These are phyloP conservation scores for Penicillium digitatum DNA, from an alignment of 2,329 filamentous ascomycete genomes.

Conservation along the genomic window DNA sequence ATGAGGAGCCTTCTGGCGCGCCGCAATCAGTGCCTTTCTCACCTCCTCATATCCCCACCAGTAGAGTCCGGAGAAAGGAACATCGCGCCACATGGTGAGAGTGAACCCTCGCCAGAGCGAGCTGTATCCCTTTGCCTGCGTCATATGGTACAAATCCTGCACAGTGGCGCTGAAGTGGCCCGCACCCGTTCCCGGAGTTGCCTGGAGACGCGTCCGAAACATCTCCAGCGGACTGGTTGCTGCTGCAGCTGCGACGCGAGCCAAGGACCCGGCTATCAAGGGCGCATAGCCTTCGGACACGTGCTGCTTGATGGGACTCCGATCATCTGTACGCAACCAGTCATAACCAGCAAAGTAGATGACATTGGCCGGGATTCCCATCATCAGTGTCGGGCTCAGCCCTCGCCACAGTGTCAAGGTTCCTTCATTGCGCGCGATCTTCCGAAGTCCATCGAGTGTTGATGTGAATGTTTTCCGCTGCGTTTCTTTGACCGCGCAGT, in stretches of 20 bases:
- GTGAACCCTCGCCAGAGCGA: slow-evolving; percentile 88
- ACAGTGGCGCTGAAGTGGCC: slow-evolving; percentile 77
- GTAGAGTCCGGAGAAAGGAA: slow-evolving; percentile 94
- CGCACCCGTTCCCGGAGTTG: slow-evolving; percentile 56
- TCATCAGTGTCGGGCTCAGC: slow-evolving; percentile 85
- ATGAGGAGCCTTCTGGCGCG: slow-evolving; percentile 51
- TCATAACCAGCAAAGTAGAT: slow-evolving; percentile 99
- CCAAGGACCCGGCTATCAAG: slow-evolving; percentile 71
- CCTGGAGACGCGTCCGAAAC: slow-evolving; percentile 88
- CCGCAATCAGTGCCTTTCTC: slow-evolving; percentile 65
- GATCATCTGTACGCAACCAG: slow-evolving; percentile 72
- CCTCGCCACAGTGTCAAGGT: slow-evolving; percentile 84
- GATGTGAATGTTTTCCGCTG: slow-evolving; percentile 81
- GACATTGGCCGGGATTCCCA: slow-evolving; percentile 92
- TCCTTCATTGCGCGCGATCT: slow-evolving; percentile 93
- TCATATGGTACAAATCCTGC: slow-evolving; percentile 72
- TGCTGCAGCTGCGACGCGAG: slow-evolving; percentile 74
- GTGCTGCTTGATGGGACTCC: slow-evolving; percentile 65
- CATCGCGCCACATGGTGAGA: slow-evolving; percentile 91
- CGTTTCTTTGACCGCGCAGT: slow-evolving; percentile 84
- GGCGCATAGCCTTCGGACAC: slow-evolving; percentile 70
- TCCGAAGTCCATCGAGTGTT: slow-evolving; percentile 84
- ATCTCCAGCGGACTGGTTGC: slow-evolving; percentile 89
- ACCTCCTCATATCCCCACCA: slow-evolving; percentile 97
- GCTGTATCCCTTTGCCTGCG: slow-evolving; percentile 67